phyloP scores from a whole-genome alignment of 1,284 basidiomycete species.

The Athelia psychrophila region DNA sequence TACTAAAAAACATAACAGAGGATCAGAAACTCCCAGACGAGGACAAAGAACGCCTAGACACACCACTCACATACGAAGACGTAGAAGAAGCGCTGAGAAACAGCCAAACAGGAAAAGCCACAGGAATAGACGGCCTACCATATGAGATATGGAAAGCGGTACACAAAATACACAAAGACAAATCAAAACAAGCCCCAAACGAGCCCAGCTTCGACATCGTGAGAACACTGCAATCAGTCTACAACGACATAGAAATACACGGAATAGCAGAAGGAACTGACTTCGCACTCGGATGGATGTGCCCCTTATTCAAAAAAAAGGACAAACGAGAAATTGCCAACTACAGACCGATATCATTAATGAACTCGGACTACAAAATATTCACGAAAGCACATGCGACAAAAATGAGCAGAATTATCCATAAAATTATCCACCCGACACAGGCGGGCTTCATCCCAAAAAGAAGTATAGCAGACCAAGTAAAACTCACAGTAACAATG shows the following conservation, averaged over 20 bases:
- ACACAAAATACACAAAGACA: not conserved
- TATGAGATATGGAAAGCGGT: constrained; percentile 26
- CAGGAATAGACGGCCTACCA: constrained; percentile 25
- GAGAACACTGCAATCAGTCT: constrained; percentile 12
- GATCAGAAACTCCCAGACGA: constrained; percentile 5
- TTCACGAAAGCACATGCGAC: constrained; percentile 20
- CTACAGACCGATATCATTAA: constrained; percentile 27
- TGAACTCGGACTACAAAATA: constrained; percentile 32
- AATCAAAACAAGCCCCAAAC: not conserved
- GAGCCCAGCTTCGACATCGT: constrained; percentile 10
- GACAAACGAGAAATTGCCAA: constrained; percentile 24
- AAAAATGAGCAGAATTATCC: not conserved
- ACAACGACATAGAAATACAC: constrained; percentile 24
- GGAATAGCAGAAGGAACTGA: constrained; percentile 11
- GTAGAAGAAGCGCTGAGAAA: constrained; percentile 12
- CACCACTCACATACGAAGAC: constrained; percentile 12
- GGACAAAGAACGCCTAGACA: constrained; percentile 2
- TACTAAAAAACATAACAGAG: constrained; percentile 4
- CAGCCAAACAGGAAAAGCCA: constrained; percentile 17
- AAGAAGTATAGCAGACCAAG: constrained; percentile 1
- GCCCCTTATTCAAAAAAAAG: constrained; percentile 30
- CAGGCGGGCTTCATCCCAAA: not conserved
- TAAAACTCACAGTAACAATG: not conserved
- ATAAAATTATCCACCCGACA: not conserved
- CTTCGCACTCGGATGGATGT: constrained; percentile 31